Percentiles rank a stretch among this genome's conserved stretches.
These are phyloP conservation scores for Amoeboaphelidium protococcarum DNA, from an alignment of 371 early-diverging fungal species.

Conservation along the genomic window DNA sequence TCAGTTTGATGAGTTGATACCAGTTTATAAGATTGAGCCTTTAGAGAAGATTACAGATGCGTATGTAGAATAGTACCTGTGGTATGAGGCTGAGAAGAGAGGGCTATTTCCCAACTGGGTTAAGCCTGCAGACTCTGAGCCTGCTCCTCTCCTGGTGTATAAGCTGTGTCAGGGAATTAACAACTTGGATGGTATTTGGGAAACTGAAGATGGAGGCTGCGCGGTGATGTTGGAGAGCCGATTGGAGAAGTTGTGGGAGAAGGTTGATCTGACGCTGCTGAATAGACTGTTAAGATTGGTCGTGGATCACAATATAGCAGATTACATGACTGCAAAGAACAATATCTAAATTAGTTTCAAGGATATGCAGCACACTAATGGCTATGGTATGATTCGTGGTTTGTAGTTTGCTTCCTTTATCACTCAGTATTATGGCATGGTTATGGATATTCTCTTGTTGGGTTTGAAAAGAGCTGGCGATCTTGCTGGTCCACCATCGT, in stretches of 20 bases:
- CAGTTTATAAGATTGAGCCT: conserved; percentile 90
- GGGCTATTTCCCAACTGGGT: conserved; percentile 90
- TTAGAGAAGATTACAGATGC: conserved; percentile 97
- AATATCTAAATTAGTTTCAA: conserved; percentile 91
- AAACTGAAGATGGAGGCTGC: conserved; percentile 64
- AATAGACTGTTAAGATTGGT: conserved; percentile 80
- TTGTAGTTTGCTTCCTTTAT: conserved; percentile 94
- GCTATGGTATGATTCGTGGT: conserved; percentile 89
- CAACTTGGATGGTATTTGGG: conserved; percentile 86
- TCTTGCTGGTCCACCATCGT: conserved; percentile 78
- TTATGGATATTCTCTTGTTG: conserved; percentile 80
- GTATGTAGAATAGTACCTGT: conserved; percentile 93
- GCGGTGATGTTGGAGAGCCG: conserved; percentile 82
- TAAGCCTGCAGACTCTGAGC: conserved; percentile 91
- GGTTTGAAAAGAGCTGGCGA: conserved; percentile 85
- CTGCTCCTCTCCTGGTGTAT: conserved; percentile 82
- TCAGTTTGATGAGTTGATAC: conserved; percentile 74
- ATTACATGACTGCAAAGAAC: conserved; percentile 97
- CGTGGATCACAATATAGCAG: conserved; percentile 92
- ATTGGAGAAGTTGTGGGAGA: conserved; percentile 74
- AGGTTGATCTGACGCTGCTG: conserved; percentile 89
- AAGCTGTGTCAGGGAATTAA: conserved; percentile 96
- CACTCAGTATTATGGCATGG: conserved; percentile 89
- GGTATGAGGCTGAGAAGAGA: conserved; percentile 83
- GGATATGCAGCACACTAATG: conserved; percentile 94